Evolutionary conservation across 371 early-diverging fungal species (phyloP).

Genomic region (Agmasoma carcini): DNA sequence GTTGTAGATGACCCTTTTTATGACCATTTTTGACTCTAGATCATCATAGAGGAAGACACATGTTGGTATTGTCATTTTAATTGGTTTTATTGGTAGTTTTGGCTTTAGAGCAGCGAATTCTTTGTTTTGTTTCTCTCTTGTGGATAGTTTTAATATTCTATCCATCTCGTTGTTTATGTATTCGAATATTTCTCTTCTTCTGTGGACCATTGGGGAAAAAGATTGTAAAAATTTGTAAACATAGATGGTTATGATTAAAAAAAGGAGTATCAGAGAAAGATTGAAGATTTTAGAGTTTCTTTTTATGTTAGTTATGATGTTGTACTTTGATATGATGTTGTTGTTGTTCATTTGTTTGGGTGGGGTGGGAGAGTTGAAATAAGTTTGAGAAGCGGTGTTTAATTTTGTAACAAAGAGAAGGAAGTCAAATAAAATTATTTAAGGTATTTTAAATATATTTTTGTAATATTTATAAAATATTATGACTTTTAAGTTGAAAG

Average conservation of each 20-base stretch:
- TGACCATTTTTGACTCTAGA: constrained; percentile 17
- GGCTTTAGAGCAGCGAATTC: constrained; percentile 34
- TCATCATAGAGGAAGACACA: constrained; percentile 43
- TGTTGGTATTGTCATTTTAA: constrained; percentile 47
- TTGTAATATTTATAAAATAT: no score
- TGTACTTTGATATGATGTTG: not conserved
- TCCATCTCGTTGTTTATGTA: constrained; percentile 44
- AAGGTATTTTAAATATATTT: no score
- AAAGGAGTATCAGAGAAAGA: not conserved
- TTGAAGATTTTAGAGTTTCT: not conserved
- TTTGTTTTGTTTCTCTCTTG: constrained; percentile 43
- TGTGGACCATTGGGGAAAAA: constrained; percentile 3
- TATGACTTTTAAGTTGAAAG: no score
- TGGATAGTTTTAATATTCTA: constrained; percentile 27
- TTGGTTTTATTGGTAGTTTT: constrained; percentile 33
- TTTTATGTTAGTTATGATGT: no score
- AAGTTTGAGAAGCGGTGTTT: no score
- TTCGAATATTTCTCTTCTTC: constrained; percentile 15
- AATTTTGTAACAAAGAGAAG: no score
- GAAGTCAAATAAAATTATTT: no score
- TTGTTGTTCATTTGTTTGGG: no score
- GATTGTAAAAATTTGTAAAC: constrained; percentile 15
- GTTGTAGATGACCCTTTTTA: constrained; percentile 51
- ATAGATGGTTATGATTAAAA: not conserved
- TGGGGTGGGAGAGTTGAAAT: no score